Evolutionary conservation across 192 early-diverging fungal genomes (phyloP).

Genomic region (Irineochytrium annulatum): DNA sequence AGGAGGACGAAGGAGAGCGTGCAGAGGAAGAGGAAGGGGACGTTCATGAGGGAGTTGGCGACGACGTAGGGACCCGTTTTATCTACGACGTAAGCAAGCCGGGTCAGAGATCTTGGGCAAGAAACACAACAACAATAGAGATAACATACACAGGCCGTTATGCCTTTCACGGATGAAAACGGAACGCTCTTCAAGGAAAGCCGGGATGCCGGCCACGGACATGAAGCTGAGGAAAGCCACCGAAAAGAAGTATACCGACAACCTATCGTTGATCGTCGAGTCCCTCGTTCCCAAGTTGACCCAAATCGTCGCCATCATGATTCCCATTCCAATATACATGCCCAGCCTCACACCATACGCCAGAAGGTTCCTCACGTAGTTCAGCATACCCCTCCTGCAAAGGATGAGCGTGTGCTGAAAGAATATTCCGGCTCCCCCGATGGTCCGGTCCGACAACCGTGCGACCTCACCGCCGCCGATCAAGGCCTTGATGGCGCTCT

Average conservation of each 20-base stretch:
- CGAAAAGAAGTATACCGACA: constrained; percentile 32
- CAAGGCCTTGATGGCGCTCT: neutral
- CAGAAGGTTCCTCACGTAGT: constrained; percentile 25
- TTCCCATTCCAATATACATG: constrained; percentile 37
- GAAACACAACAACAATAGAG: neutral
- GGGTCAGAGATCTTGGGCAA: neutral
- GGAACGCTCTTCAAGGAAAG: constrained; percentile 35
- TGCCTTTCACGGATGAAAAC: constrained; percentile 37
- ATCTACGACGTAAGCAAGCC: neutral
- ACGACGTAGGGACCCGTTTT: constrained; percentile 25
- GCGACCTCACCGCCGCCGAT: neutral
- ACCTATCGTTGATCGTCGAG: constrained; percentile 24
- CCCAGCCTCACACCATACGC: constrained; percentile 34
- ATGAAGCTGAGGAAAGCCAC: constrained; percentile 34
- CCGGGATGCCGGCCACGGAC: constrained; percentile 40
- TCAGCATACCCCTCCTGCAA: constrained; percentile 9
- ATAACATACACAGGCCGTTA: constrained; percentile 26
- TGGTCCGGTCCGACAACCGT: constrained; percentile 2
- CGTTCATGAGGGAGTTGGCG: constrained; percentile 30
- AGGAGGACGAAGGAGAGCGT: constrained; percentile 29
- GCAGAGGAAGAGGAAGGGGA: constrained; percentile 31
- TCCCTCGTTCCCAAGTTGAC: neutral
- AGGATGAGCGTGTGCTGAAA: constrained; percentile 27
- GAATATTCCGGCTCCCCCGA: constrained; percentile 12
- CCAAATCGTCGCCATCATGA: constrained; percentile 32